These are phyloP conservation scores for Taxillus chinensis DNA, from an alignment of 164 flowering plant genomes.

Conservation along the genomic window DNA sequence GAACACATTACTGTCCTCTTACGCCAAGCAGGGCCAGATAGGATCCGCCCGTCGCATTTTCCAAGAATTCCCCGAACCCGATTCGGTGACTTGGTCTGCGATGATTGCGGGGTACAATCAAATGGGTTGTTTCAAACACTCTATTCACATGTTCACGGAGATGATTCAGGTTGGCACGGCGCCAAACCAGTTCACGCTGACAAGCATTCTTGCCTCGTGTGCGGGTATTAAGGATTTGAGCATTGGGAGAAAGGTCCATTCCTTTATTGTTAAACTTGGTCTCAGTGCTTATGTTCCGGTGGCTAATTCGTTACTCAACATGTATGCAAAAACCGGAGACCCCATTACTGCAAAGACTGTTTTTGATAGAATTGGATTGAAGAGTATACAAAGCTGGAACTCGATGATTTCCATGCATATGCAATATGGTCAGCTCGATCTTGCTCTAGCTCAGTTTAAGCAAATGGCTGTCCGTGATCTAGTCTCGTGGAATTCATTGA, in stretches of 20 bases:
- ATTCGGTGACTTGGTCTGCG: constrained; percentile 79
- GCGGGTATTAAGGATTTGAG: constrained; percentile 36
- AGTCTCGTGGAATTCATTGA: constrained; percentile 55
- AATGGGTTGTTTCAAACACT: constrained; percentile 36
- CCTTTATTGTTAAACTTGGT: constrained; percentile 61
- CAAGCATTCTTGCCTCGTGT: constrained; percentile 63
- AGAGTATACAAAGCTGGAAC: constrained; percentile 53
- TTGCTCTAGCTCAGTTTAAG: constrained; percentile 52
- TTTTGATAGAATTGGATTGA: constrained; percentile 47
- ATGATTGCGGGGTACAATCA: constrained; percentile 69
- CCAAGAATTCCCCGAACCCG: constrained; percentile 44
- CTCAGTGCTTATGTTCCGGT: constrained; percentile 41
- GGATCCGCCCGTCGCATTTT: constrained; percentile 33
- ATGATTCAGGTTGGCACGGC: constrained; percentile 35
- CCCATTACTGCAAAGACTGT: constrained; percentile 34
- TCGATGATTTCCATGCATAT: constrained; percentile 51
- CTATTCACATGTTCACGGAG: constrained; percentile 39
- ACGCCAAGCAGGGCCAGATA: constrained; percentile 46
- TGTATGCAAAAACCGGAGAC: constrained; percentile 79
- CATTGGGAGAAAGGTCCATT: constrained; percentile 61
- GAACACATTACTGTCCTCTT: constrained; percentile 52
- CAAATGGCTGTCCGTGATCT: constrained; percentile 40
- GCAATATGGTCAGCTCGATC: constrained; percentile 41
- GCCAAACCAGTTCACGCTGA: constrained; percentile 62
- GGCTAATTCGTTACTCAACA: constrained; percentile 70